Base-by-base conservation (phyloP, 108 stramenopile species). In the Cyclotella sp. region DNA sequence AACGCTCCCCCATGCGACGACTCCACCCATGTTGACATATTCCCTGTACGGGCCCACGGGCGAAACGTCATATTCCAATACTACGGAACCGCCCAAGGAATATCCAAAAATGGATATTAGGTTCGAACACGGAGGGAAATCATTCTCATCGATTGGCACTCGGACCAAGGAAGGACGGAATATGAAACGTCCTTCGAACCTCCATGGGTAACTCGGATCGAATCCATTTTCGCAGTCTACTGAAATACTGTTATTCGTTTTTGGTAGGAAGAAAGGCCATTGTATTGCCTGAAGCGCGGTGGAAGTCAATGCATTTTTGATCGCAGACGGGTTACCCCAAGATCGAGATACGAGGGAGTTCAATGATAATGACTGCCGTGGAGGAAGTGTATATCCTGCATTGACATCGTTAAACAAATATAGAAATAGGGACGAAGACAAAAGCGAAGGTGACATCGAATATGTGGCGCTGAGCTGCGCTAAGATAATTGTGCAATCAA, bases 41-140 rank as follows among this genome's bases (percentile, higher is more conserved):
- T 88, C 87, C 54, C 78, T 47, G 59, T 88, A 88, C 3, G 87
- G 85, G 15, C 87, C 87, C 54, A 88, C 85, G n/a, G 87, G 87
- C 10, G 87, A 88, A 0, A 63, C 49, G 34, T 88, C 87, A 64
- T 88, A 88, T 70, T 88, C 87, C 45, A 88, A 59, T 14, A 73
- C 62, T 12, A 88, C 85, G 6, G 78, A 68, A 18, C 87, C 87
- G 14, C 87, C 87, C 22, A 88, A 53, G 24, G 87, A 72, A 29
- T 82, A 85, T 11, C 87, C 87, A 58, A 87, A 87, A 6, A 87
- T 41, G 6, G 78, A 83, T 13, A 87, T 2, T 9, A 87, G 62
- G 2, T 22, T 60, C 21, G 81, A 72, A 44, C 75, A 79, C 7
- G 71, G 57, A 15, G 65, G 69, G 18, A 26, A 45, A 72, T 44